phyloP scores from a whole-genome alignment of 768 basidiomycete genomes.

The Suillus weaverae region DNA sequence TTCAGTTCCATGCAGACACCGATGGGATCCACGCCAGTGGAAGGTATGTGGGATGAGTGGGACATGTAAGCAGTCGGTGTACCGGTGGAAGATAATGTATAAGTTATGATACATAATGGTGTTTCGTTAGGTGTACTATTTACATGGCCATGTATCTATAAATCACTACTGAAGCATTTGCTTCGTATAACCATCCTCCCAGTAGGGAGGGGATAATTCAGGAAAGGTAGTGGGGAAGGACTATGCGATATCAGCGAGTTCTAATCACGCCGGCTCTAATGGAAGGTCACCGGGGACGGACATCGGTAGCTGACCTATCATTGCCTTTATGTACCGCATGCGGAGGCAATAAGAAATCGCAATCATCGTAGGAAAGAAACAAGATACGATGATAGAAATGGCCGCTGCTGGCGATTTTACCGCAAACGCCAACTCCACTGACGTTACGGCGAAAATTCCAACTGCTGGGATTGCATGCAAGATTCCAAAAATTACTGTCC shows the following conservation, averaged over 20 bases:
- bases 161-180: neutral
- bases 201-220: neutral
- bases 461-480: slow-evolving; percentile 28
- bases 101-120: slow-evolving; percentile 18
- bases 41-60: slow-evolving; percentile 69
- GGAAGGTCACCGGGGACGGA: neutral
- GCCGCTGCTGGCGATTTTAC: slow-evolving; percentile 23
- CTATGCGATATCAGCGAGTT: neutral
- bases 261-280: neutral
- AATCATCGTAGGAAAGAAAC: slow-evolving; percentile 21
- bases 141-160: slow-evolving; percentile 5
- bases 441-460: slow-evolving; percentile 23
- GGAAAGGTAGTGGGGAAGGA: neutral
- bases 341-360: slow-evolving; percentile 1
- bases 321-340: neutral
- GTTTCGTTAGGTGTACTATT: slow-evolving; percentile 9
- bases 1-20: slow-evolving; percentile 34
- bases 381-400: slow-evolving; percentile 21
- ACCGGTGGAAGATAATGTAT: slow-evolving; percentile 8
- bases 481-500: slow-evolving; percentile 16
- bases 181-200: neutral
- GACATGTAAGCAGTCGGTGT: slow-evolving; percentile 47
- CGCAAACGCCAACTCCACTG: slow-evolving; percentile 17
- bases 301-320: neutral
- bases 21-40: slow-evolving; percentile 28